These are phyloP conservation scores for Lagenidium giganteum DNA, from an alignment of 352 stramenopile species.

Conservation along the genomic window DNA sequence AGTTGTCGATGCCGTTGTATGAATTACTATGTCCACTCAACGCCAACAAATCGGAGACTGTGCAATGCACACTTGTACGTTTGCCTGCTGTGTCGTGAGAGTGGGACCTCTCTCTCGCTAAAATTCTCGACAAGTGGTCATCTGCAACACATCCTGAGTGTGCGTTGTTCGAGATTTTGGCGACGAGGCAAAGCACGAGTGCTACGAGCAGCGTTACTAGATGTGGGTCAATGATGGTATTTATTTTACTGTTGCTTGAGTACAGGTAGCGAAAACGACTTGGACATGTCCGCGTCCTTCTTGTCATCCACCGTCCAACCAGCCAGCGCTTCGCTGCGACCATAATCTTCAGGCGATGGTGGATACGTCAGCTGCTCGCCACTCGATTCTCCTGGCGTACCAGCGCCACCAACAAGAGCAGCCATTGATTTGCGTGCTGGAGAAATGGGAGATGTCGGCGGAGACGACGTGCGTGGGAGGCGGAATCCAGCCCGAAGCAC, in stretches of 20 bases:
- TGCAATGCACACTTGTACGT: no score
- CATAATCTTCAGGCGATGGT: conserved; percentile 5
- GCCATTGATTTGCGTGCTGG: no score
- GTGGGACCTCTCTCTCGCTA: no score
- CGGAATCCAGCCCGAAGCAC: conserved; percentile 23
- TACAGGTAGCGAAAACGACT: conserved; percentile 21
- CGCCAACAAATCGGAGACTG: no score
- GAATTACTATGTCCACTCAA: no score
- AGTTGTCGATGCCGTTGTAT: no score
- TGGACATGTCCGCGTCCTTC: conserved; percentile 4
- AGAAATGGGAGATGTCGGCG: conserved; percentile 7
- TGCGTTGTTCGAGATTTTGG: no score
- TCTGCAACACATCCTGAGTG: no score
- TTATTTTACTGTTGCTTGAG: conserved; percentile 11
- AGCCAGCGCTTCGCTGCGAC: conserved; percentile 1
- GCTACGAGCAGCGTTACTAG: background rate
- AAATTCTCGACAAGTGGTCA: no score
- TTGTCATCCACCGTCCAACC: conserved; percentile 12
- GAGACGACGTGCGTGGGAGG: conserved; percentile 15
- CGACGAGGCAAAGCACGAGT: background rate
- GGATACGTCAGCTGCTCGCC: conserved; percentile 1
- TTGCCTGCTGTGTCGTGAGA: no score
- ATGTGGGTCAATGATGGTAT: no score
- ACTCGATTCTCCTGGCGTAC: conserved; percentile 8
- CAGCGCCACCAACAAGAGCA: no score